A percentile compares a stretch with the other conserved stretches of the same genome.
Conservation (phyloP, 1,284 basidiomycete genomes). For the Cryptococcus jaspeensis region DNA sequence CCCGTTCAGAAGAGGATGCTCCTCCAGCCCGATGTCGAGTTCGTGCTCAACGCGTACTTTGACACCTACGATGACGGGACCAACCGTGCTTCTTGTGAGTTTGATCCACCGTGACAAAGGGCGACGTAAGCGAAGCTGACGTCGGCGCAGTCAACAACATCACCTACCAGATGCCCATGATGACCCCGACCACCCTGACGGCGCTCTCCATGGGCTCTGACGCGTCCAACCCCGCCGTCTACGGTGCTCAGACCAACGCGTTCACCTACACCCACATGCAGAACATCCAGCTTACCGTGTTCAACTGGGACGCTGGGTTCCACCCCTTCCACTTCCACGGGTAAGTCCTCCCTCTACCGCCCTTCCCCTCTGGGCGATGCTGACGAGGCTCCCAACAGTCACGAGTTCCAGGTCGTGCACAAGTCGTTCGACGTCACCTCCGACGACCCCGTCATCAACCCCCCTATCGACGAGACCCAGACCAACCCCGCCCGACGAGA, state of each 20-base stretch:
- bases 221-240: constrained; percentile 66
- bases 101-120: no score
- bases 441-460: constrained; percentile 73
- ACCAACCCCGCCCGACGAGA: constrained; percentile 83
- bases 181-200: constrained; percentile 74
- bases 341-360: constrained; percentile 8
- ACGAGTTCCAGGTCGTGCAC: constrained; percentile 74
- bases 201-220: constrained; percentile 71
- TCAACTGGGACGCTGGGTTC: constrained; percentile 65
- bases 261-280: constrained; percentile 72
- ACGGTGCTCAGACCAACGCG: constrained; percentile 68
- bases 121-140: no score
- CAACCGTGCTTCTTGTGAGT: constrained; percentile 43
- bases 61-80: constrained; percentile 53
- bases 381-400: constrained; percentile 54
- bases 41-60: constrained; percentile 52
- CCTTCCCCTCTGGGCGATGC: not conserved
- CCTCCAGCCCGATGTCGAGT: constrained; percentile 42
- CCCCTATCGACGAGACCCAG: constrained; percentile 70
- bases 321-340: constrained; percentile 56
- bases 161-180: constrained; percentile 50
- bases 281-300: constrained; percentile 74
- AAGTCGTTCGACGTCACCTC: constrained; percentile 73
- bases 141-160: constrained; percentile 21
- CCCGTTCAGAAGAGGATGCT: constrained; percentile 44